These are phyloP conservation scores for Corymbia calophylla DNA, from an alignment of 441 rosid genomes.

Conservation along the genomic window DNA sequence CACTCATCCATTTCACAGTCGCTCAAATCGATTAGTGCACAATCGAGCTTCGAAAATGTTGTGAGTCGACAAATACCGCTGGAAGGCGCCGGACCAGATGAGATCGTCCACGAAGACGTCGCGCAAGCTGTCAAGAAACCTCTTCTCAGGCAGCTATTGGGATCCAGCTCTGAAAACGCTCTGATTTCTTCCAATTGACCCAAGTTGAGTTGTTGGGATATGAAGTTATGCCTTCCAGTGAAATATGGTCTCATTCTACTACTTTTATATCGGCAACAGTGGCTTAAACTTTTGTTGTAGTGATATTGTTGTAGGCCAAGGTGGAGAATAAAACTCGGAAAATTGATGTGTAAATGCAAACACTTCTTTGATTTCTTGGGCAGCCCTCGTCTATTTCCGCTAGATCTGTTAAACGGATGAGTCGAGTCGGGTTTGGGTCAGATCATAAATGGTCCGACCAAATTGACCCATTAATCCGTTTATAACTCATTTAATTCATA, in stretches of 20 bases:
- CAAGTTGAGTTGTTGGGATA: not conserved
- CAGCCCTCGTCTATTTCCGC: not conserved
- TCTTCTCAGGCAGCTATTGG: conserved; percentile 73
- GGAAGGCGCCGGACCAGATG: too few species aligned
- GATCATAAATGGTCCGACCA: too few species aligned
- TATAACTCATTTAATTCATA: too few species aligned
- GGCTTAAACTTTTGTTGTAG: not conserved
- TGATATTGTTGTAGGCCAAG: conserved; percentile 63
- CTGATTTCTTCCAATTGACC: not conserved
- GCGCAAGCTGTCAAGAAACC: too few species aligned
- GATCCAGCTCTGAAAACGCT: conserved; percentile 82
- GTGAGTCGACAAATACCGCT: too few species aligned
- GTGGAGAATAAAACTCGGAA: conserved; percentile 82
- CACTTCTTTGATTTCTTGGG: not conserved
- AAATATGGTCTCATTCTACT: not conserved
- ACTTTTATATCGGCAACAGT: not conserved
- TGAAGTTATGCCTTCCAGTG: not conserved
- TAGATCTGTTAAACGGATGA: too few species aligned
- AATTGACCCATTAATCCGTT: too few species aligned
- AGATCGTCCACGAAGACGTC: too few species aligned
- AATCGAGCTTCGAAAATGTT: too few species aligned
- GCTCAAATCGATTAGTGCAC: too few species aligned
- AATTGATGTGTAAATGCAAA: not conserved
- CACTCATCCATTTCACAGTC: too few species aligned
- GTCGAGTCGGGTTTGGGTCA: too few species aligned